Evolutionary conservation across 2,329 filamentous ascomycete species (phyloP).

Genomic region (Emergomyces orientalis): DNA sequence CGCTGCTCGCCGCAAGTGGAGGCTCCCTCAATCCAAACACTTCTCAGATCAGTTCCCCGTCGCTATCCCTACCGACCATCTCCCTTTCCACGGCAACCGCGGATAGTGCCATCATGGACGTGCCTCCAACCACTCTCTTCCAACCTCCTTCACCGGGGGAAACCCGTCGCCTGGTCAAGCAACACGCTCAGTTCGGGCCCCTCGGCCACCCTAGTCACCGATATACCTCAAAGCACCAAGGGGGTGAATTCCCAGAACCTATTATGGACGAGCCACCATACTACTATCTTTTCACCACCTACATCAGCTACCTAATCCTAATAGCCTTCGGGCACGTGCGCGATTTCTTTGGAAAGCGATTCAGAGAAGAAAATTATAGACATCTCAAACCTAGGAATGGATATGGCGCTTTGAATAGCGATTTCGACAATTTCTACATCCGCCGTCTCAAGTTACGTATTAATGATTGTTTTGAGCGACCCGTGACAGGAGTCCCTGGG

Average conservation of each 20-base stretch:
- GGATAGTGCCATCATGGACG: slow-evolving; percentile 64
- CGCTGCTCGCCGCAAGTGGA: slow-evolving; percentile 57
- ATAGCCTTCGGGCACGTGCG: slow-evolving; percentile 92
- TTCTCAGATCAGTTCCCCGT: slow-evolving; percentile 59
- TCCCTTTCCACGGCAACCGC: slow-evolving; percentile 79
- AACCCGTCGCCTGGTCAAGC: slow-evolving; percentile 61
- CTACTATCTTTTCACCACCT: slow-evolving; percentile 93
- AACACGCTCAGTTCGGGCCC: slow-evolving; percentile 86
- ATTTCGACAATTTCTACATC: slow-evolving; percentile 98
- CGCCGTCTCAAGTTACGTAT: slow-evolving; percentile 85
- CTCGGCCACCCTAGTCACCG: slow-evolving; percentile 70
- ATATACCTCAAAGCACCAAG: slow-evolving; percentile 81
- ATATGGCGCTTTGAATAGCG: slow-evolving; percentile 90
- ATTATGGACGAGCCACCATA: slow-evolving; percentile 93
- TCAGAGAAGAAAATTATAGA: slow-evolving; percentile 77
- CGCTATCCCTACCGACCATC: slow-evolving; percentile 76
- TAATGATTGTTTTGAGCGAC: slow-evolving; percentile 91
- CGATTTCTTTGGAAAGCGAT: slow-evolving; percentile 96
- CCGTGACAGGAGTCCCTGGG: slow-evolving; percentile 86
- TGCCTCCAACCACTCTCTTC: slow-evolving; percentile 70
- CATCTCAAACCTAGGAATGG: slow-evolving; percentile 75
- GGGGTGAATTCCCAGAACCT: slow-evolving; percentile 68
- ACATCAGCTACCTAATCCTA: slow-evolving; percentile 93
- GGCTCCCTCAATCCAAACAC: slow-evolving; percentile 44
- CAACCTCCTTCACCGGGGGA: slow-evolving; percentile 81